Percentiles rank a stretch among this genome's conserved stretches.
phyloP scores from a whole-genome alignment of 2,329 filamentous ascomycete species.

The Amesomyces nigricolor region DNA sequence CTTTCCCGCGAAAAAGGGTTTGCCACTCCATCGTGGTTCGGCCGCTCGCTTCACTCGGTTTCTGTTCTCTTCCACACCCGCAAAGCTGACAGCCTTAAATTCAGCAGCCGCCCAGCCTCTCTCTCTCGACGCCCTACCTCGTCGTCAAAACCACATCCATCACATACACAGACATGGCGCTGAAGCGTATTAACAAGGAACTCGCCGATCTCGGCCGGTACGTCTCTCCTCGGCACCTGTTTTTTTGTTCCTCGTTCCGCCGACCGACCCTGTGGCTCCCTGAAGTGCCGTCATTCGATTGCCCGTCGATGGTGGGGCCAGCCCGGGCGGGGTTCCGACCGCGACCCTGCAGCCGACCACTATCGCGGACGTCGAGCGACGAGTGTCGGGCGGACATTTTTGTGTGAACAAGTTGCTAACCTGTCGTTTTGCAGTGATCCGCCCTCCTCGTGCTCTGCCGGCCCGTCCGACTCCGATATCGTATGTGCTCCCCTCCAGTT shows the following conservation, averaged over 20 bases:
- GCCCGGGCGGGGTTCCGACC: constrained; percentile 20
- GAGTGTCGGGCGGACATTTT: neutral
- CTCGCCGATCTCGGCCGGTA: constrained; percentile 86
- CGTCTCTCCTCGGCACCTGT: constrained; percentile 31
- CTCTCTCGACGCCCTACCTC: constrained; percentile 20
- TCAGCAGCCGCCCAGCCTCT: constrained; percentile 19
- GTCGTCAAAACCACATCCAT: constrained; percentile 21
- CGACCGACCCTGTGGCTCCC: constrained; percentile 18
- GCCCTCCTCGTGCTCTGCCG: constrained; percentile 96
- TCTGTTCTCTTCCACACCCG: constrained; percentile 26
- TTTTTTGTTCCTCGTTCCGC: constrained; percentile 17
- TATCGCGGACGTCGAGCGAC: neutral
- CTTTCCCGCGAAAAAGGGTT: neutral
- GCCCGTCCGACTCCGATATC: constrained; percentile 94
- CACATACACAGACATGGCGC: constrained; percentile 56
- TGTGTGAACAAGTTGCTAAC: constrained; percentile 27
- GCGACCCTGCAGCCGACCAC: constrained; percentile 2
- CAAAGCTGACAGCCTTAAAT: constrained; percentile 26
- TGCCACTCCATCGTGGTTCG: constrained; percentile 5
- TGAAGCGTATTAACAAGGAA: constrained; percentile 95
- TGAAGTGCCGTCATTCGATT: constrained; percentile 19
- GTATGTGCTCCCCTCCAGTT: constrained; percentile 53
- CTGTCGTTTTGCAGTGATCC: constrained; percentile 64
- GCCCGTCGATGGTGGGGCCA: constrained; percentile 22
- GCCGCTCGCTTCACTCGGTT: constrained; percentile 44